Conservation (phyloP, 768 basidiomycete species). For the Cubamyces sp. region DNA sequence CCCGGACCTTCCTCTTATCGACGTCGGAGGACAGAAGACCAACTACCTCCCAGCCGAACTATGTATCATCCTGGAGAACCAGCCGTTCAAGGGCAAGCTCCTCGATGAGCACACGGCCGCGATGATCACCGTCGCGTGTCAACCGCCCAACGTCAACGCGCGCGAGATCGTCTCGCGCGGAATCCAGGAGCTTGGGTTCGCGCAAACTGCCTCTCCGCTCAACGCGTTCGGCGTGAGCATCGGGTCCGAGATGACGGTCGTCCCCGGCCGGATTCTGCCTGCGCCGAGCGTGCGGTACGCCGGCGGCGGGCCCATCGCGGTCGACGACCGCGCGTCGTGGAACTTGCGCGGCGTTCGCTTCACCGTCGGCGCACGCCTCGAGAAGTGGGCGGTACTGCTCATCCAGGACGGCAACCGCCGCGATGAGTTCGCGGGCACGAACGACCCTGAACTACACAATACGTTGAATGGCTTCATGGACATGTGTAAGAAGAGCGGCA, state of each 20-base stretch:
- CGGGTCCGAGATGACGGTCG: constrained; percentile 55
- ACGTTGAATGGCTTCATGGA: constrained; percentile 55
- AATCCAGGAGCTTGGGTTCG: constrained; percentile 47
- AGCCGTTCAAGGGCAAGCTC: constrained; percentile 54
- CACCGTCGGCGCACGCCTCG: constrained; percentile 54
- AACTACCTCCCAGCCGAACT: constrained; percentile 51
- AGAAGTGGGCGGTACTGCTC: constrained; percentile 70
- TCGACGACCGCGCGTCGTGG: constrained; percentile 56
- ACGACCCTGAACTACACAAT: constrained; percentile 56
- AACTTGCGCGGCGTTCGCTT: constrained; percentile 65
- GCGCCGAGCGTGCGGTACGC: constrained; percentile 48
- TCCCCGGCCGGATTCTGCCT: constrained; percentile 55
- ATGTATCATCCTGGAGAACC: constrained; percentile 49
- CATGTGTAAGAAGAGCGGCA: constrained; percentile 70
- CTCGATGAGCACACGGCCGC: constrained; percentile 53
- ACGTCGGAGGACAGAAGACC: constrained; percentile 50
- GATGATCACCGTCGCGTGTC: constrained; percentile 55
- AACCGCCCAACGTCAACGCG: constrained; percentile 53
- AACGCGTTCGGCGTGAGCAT: constrained; percentile 49
- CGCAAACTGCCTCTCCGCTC: constrained; percentile 38
- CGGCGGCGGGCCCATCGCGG: constrained; percentile 31
- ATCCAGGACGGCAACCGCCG: constrained; percentile 58
- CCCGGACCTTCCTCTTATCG: constrained; percentile 49
- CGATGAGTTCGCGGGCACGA: constrained; percentile 60
- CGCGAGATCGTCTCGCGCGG: constrained; percentile 48